Evolutionary conservation across 2,329 filamentous ascomycete genomes (phyloP), one percentile per base, ranked within the genome.

Genomic region (Fusarium abutilonis): DNA sequence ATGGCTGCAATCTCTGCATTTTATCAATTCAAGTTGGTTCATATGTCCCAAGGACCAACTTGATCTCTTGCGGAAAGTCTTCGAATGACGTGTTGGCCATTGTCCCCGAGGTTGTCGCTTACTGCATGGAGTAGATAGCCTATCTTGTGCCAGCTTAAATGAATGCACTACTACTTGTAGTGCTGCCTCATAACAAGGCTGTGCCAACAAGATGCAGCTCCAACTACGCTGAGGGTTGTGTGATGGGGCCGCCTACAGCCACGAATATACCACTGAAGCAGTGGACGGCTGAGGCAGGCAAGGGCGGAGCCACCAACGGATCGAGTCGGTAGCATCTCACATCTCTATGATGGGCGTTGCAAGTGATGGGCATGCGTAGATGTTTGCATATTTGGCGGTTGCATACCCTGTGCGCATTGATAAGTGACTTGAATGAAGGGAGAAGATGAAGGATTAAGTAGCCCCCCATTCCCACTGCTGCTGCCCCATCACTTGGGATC

Each of bases 371-470:
- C 8, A 26, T 8, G 23, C 4, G 23, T 8, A 26, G 42, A 23
- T 28, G 9, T 10, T 13, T 28, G 19, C 34, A 17, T 52, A 32
- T n/a, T n/a, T 52, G 38, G 38, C 17, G 19, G 47, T 31, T 35
- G 4, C 19, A 26, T 26, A 15, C 17, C 32, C 10, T 52, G n/a
- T 26, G 43, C 17, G 15, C 10, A 42, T 34, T 40, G 10, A 13
- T 8, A 32, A 38, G 47, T 55, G 52, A 47, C 47, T 55, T 19
- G 6, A 32, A 43, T 26, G 23, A 26, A 26, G 23, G 52, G 26
- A 48, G 11, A 47, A 15, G 9, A 13, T 36, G 23, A 26, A 26
- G 3, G 23, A 31, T 54, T 55, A 55, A 55, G 52, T 52, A 55
- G 31, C 32, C n/a, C 11, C 31, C 17, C 17, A 50, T 50, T 10